Base-by-base conservation (phyloP, 1,284 basidiomycete species). In the Sporisorium exsertum region DNA sequence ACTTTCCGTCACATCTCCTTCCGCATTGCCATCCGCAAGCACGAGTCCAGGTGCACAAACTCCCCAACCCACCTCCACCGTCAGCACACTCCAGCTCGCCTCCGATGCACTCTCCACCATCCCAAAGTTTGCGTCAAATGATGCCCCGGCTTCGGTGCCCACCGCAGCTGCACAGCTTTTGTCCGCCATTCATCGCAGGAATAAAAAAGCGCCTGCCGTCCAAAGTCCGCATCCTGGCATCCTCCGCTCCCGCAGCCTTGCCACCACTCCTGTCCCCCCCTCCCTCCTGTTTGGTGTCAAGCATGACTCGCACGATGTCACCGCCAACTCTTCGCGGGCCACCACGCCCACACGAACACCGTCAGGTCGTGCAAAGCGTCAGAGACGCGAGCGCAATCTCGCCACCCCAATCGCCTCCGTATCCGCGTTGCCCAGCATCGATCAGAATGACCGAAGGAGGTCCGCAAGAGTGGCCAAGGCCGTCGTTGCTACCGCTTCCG, bases 401-500 rank as follows among this genome's bases (percentile, higher is more conserved):
- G 59, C 55, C 4, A 60, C 64, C 7, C 64, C 63, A 1, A 43
- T 24, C 0, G 35, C 58, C 4, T 33, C 52, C 10, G 18, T 33
- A 9, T 58, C 58, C 5, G 58, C 63, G 12, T 51, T 76, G 32
- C 73, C 69, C 2, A 68, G 73, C 40, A 51, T 76, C 47, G 69
- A 76, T 5, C 47, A 56, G 10, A 65, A 62, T 29, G 73, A 76
- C 37, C 64, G 73, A 0, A 54, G 73, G 13, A 56, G 73, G 22
- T 72, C 69, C 27, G 73, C 69, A 20, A 50, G 73, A n/a, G 69
- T 76, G 3, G 73, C 73, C 20, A 72, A 76, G 47, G 59, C 69
- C 12, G 63, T 64, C 50, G 57, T 65, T 15, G 20, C 58, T 2
- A 58, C 46, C 27, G 49, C 69, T 26, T 69, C 73, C 24, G 53